A percentile compares a stretch with the other conserved stretches of the same genome.
These are phyloP conservation scores for Myxozyma kluyveri DNA, from an alignment of 805 yeast species.

Conservation along the genomic window DNA sequence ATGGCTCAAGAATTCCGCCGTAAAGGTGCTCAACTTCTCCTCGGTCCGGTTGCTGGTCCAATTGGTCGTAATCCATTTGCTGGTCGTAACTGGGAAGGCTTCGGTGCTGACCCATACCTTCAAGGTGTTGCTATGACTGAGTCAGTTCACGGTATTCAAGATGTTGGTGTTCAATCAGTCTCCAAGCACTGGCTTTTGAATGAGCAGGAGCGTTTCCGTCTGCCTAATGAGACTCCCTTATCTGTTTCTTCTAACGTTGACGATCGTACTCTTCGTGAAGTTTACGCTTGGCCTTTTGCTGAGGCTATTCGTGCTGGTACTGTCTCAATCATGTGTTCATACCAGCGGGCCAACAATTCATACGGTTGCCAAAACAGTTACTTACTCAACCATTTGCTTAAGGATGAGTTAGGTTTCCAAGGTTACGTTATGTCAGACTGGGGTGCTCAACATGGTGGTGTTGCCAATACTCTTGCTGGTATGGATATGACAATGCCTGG, in stretches of 20 bases:
- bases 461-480: conserved; percentile 56
- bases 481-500: conserved; percentile 71
- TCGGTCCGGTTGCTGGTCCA: conserved; percentile 62
- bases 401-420: conserved; percentile 62
- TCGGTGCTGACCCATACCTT: conserved; percentile 60
- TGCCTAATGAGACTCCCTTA: conserved; percentile 51
- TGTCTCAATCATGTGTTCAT: conserved; percentile 60
- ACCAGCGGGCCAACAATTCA: conserved; percentile 55
- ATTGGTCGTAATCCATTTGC: conserved; percentile 61
- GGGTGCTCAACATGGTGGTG: conserved; percentile 62
- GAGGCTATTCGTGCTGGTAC: conserved; percentile 60
- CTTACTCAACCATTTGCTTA: conserved; percentile 52
- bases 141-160: conserved; percentile 56
- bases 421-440: conserved; percentile 67
- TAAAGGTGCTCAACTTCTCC: conserved; percentile 55
- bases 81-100: conserved; percentile 65
- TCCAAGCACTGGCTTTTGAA: conserved; percentile 54
- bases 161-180: conserved; percentile 55
- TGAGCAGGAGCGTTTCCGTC: conserved; percentile 62
- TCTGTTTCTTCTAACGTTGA: conserved; percentile 57
- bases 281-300: conserved; percentile 66
- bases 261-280: conserved; percentile 60
- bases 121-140: conserved; percentile 55
- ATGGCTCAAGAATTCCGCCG: conserved; percentile 53
- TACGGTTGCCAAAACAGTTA: conserved; percentile 61